Percentiles rank a stretch among this genome's conserved stretches.
Evolutionary conservation across 1,284 basidiomycete species (phyloP).

Genomic region (Agroathelia rolfsii): DNA sequence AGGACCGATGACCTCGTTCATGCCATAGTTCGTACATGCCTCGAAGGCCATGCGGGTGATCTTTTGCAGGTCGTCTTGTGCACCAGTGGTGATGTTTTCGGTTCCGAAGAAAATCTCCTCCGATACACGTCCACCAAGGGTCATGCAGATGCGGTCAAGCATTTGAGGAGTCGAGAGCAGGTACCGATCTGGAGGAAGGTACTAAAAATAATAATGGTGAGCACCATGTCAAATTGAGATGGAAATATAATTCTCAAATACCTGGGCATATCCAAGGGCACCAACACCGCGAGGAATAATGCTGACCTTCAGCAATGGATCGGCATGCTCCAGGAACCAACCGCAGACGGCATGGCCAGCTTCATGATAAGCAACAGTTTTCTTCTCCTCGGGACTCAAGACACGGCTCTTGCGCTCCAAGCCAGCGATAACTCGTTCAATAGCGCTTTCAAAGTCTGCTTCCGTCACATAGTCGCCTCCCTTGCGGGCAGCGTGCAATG

Average conservation of each 20-base stretch:
- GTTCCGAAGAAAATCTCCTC: slow-evolving; percentile 96
- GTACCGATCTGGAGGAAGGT: slow-evolving; percentile 93
- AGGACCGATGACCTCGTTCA: slow-evolving; percentile 92
- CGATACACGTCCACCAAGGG: slow-evolving; percentile 94
- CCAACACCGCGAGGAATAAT: slow-evolving; percentile 97
- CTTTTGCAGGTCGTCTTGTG: slow-evolving; percentile 96
- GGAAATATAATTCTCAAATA: no score
- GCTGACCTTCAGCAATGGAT: slow-evolving; percentile 95
- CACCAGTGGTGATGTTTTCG: slow-evolving; percentile 94
- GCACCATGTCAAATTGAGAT: slow-evolving; percentile 8
- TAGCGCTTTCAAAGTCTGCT: slow-evolving; percentile 91
- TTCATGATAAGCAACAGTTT: slow-evolving; percentile 98
- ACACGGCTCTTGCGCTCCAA: slow-evolving; percentile 94
- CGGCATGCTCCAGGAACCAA: slow-evolving; percentile 97
- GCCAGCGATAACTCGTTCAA: slow-evolving; percentile 96
- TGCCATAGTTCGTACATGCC: slow-evolving; percentile 89
- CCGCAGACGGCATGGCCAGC: slow-evolving; percentile 97
- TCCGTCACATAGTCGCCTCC: slow-evolving; percentile 75
- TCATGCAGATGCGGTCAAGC: slow-evolving; percentile 96
- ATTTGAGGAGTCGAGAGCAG: slow-evolving; percentile 93
- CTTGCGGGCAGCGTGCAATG: slow-evolving; percentile 87
- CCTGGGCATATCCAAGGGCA: slow-evolving; percentile 93
- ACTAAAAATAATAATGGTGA: slow-evolving; percentile 36
- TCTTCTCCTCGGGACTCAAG: slow-evolving; percentile 93
- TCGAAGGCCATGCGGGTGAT: slow-evolving; percentile 98